Conservation (phyloP, 352 stramenopile species). For the Globisporangium recalcitrans region DNA sequence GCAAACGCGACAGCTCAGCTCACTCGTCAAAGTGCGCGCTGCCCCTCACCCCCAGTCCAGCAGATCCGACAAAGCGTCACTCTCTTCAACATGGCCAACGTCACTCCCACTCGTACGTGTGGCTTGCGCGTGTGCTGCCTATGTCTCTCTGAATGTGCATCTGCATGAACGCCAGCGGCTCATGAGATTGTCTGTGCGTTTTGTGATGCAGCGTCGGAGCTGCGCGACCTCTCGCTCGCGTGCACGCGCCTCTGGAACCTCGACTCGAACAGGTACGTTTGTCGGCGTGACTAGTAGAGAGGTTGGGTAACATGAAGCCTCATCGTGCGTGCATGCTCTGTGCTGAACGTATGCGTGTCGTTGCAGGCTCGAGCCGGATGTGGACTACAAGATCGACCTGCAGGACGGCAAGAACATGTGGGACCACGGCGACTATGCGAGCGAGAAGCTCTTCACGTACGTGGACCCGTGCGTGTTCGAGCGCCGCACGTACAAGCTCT, state of each 20-base stretch:
- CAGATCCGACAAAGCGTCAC: background rate
- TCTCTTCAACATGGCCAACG: slow-evolving; percentile 32
- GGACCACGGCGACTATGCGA: slow-evolving; percentile 82
- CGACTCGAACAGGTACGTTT: slow-evolving; percentile 73
- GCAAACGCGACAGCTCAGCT: background rate
- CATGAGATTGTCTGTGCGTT: background rate
- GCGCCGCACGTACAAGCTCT: slow-evolving; percentile 88
- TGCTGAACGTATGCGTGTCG: background rate
- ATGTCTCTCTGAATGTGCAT: background rate
- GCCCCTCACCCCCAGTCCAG: background rate
- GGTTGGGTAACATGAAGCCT: background rate
- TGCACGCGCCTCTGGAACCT: slow-evolving; percentile 92
- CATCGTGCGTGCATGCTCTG: background rate
- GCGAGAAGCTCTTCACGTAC: slow-evolving; percentile 88
- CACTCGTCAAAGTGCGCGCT: background rate
- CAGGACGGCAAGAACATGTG: slow-evolving; percentile 90
- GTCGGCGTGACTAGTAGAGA: background rate
- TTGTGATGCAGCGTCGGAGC: slow-evolving; percentile 30
- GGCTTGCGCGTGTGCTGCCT: background rate
- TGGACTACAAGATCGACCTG: slow-evolving; percentile 92
- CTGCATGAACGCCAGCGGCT: too few species aligned
- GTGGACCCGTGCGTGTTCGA: slow-evolving; percentile 86
- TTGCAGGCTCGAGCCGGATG: slow-evolving; percentile 69
- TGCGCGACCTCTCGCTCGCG: slow-evolving; percentile 58
- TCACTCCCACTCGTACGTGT: slow-evolving; percentile 40